Evolutionary conservation across 331 rosid species (phyloP).

Genomic region (Malus hybrid): DNA sequence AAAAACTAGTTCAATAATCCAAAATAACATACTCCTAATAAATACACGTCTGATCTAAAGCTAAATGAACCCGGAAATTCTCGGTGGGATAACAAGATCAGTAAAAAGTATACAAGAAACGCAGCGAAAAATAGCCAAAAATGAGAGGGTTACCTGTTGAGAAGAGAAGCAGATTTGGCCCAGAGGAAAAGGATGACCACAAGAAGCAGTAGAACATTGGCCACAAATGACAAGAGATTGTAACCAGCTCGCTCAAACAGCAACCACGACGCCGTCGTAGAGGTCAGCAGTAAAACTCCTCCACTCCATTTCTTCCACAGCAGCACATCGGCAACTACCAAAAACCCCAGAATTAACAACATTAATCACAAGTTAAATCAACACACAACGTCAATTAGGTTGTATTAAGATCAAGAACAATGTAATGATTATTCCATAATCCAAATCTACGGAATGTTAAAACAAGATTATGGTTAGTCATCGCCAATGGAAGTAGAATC

Average conservation of each 20-base stretch:
- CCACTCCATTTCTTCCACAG: constrained; percentile 87
- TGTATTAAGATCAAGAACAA: neutral
- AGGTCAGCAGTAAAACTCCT: constrained; percentile 42
- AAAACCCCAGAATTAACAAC: neutral
- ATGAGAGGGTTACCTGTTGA: constrained; percentile 55
- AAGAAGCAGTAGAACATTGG: constrained; percentile 84
- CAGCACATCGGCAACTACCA: constrained; percentile 76
- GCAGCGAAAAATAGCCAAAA: neutral
- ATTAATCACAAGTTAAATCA: neutral
- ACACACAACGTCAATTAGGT: too few species aligned
- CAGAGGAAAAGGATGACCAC: constrained; percentile 76
- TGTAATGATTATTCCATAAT: neutral
- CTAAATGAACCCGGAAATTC: neutral
- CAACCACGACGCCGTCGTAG: constrained; percentile 68
- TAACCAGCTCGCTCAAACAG: constrained; percentile 86
- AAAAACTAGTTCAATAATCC: neutral
- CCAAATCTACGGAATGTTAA: neutral
- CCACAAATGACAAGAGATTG: constrained; percentile 68
- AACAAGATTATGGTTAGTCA: neutral
- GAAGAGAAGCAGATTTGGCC: constrained; percentile 96
- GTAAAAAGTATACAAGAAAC: neutral
- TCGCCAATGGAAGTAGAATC: neutral
- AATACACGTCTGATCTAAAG: neutral
- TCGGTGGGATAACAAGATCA: neutral
- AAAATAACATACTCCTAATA: neutral